Conservation (phyloP, 2,329 filamentous ascomycete genomes). For the Cryphonectria naterciae region DNA sequence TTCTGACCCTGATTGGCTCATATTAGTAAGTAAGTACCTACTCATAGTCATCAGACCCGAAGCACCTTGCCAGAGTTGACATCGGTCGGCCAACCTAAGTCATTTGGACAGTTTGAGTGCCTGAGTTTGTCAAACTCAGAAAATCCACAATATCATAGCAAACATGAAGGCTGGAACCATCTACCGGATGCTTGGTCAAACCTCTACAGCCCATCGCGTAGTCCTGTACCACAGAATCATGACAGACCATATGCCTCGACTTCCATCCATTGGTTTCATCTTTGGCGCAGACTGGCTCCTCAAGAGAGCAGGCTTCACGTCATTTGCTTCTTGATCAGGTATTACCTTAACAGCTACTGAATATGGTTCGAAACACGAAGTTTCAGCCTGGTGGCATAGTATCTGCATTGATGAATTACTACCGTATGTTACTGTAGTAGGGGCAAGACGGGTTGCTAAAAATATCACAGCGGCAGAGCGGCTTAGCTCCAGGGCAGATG, state of each 20-base stretch:
- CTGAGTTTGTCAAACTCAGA: neutral
- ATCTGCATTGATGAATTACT: neutral
- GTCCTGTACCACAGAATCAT: too few species aligned
- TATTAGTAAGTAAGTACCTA: too few species aligned
- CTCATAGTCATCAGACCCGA: too few species aligned
- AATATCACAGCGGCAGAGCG: neutral
- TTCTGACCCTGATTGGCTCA: too few species aligned
- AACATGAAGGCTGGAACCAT: neutral
- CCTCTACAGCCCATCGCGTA: neutral
- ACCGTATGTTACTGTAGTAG: neutral
- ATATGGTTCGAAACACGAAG: too few species aligned
- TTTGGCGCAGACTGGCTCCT: neutral
- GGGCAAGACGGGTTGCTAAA: slow-evolving; percentile 2
- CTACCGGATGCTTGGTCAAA: neutral
- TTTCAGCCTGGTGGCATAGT: neutral
- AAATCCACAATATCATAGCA: neutral
- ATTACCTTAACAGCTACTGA: neutral
- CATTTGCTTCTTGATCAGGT: neutral
- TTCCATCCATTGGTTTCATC: neutral
- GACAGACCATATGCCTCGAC: neutral
- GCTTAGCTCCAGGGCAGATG: slow-evolving; percentile 3
- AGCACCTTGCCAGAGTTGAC: neutral
- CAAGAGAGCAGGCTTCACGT: neutral
- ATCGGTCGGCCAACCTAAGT: neutral
- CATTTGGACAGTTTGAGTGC: neutral